Evolutionary conservation across 371 early-diverging fungal species (phyloP).

Genomic region (Circinella minor): DNA sequence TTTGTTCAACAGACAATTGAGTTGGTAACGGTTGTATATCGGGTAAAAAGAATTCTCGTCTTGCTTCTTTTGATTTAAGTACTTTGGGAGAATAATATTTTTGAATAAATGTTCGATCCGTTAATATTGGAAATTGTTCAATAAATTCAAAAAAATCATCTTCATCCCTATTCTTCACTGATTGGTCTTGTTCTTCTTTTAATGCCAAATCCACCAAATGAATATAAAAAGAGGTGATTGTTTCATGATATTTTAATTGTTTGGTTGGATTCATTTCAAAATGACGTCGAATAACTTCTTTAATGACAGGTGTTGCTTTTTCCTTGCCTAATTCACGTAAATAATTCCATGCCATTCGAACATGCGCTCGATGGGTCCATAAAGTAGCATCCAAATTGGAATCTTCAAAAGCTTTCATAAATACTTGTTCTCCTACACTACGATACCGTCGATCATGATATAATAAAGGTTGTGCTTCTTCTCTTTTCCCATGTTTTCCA

Average conservation of each 20-base stretch:
- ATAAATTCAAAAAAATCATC: slow-evolving; percentile 63
- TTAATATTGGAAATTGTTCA: slow-evolving; percentile 48
- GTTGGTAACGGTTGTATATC: slow-evolving; percentile 50
- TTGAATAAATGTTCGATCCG: slow-evolving; percentile 46
- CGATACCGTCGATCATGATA: slow-evolving; percentile 70
- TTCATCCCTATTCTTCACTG: slow-evolving; percentile 10
- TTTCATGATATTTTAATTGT: slow-evolving; percentile 56
- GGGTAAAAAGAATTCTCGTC: slow-evolving; percentile 41
- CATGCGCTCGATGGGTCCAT: slow-evolving; percentile 69
- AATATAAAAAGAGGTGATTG: slow-evolving; percentile 63
- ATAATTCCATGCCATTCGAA: slow-evolving; percentile 69
- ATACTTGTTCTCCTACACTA: slow-evolving; percentile 63
- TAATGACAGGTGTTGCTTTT: slow-evolving; percentile 47
- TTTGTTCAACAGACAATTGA: not conserved
- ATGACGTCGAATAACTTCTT: slow-evolving; percentile 46
- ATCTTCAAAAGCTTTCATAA: slow-evolving; percentile 60
- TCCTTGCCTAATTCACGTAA: slow-evolving; percentile 49
- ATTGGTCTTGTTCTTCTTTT: slow-evolving; percentile 16
- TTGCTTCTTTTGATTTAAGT: slow-evolving; percentile 47
- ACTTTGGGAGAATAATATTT: slow-evolving; percentile 50
- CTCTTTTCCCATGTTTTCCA: slow-evolving; percentile 42
- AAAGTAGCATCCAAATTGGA: slow-evolving; percentile 39
- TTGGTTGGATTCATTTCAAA: slow-evolving; percentile 45
- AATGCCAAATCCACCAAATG: slow-evolving; percentile 52
- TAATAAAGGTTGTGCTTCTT: slow-evolving; percentile 59